phyloP scores from a whole-genome alignment of 495 filamentous ascomycete species.

The Penicillium goetzii region DNA sequence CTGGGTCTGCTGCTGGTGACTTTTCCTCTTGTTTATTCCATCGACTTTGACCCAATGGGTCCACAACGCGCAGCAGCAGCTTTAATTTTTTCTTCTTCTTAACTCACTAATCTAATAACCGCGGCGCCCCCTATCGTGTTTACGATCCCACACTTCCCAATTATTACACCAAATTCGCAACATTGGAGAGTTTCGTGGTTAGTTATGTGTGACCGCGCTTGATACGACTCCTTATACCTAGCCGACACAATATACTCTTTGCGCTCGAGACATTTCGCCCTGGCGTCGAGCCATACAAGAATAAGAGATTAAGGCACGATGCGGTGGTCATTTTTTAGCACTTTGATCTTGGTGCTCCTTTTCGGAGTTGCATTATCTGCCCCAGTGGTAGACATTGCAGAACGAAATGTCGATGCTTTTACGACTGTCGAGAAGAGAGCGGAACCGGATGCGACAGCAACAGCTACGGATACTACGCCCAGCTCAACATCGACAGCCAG shows the following conservation, averaged over 20 bases:
- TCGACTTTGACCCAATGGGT: conserved; percentile 14
- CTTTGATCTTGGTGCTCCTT: conserved; percentile 16
- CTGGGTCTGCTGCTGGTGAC: conserved; percentile 5
- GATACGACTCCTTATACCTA: not conserved
- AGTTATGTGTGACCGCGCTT: not conserved
- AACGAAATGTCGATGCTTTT: conserved; percentile 12
- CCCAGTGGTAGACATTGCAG: conserved; percentile 11
- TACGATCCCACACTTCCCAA: not conserved
- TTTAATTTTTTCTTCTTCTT: conserved; percentile 8
- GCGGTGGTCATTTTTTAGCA: conserved; percentile 25
- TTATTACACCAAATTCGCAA: not conserved
- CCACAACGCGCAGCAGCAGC: conserved; percentile 8
- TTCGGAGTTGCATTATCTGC: conserved; percentile 25
- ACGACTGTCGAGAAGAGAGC: conserved; percentile 15
- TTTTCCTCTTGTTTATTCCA: conserved; percentile 15
- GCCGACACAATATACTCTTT: not conserved
- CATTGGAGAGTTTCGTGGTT: not conserved
- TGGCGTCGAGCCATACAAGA: no score
- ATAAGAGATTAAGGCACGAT: conserved; percentile 15
- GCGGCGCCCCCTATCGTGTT: not conserved
- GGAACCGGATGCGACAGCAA: conserved; percentile 16
- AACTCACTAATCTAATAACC: not conserved
- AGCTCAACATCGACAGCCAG: conserved; percentile 22
- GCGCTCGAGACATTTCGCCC: not conserved
- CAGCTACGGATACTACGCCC: conserved; percentile 18